phyloP scores from a whole-genome alignment of 2,329 filamentous ascomycete genomes.

The Colletotrichum plurivorum region DNA sequence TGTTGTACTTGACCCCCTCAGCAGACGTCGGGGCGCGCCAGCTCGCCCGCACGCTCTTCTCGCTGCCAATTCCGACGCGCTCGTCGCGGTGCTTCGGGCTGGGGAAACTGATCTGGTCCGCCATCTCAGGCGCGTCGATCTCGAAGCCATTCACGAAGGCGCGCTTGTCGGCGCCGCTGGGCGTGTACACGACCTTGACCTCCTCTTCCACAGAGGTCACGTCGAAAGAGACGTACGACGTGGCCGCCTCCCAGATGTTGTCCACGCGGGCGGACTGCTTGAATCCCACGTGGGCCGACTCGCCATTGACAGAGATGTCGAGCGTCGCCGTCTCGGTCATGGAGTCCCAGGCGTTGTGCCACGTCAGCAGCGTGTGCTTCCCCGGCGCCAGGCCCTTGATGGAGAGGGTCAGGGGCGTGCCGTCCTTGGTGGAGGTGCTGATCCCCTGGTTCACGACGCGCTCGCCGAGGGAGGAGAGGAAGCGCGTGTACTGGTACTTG shows the following conservation, averaged over 20 bases:
- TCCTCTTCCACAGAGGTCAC: conserved; percentile 40
- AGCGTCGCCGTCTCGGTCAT: conserved; percentile 43
- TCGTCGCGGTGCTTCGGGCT: conserved; percentile 48
- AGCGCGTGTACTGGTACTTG: conserved; percentile 45
- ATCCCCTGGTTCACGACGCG: conserved; percentile 47
- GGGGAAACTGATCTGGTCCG: conserved; percentile 47
- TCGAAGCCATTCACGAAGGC: conserved; percentile 51
- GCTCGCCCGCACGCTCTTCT: conserved; percentile 35
- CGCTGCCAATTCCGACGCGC: conserved; percentile 42
- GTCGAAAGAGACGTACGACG: conserved; percentile 47
- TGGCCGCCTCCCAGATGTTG: conserved; percentile 49
- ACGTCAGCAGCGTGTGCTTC: conserved; percentile 47
- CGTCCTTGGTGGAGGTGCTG: conserved; percentile 44
- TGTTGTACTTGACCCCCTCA: conserved; percentile 44
- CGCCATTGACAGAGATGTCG: conserved; percentile 45
- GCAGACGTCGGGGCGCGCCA: conserved; percentile 45
- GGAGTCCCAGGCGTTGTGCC: conserved; percentile 50
- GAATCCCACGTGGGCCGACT: conserved; percentile 22
- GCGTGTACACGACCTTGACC: conserved; percentile 46
- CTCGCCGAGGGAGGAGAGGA: conserved; percentile 47
- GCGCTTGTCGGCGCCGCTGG: conserved; percentile 40
- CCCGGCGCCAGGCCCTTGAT: conserved; percentile 47
- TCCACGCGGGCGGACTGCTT: conserved; percentile 47
- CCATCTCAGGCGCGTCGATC: conserved; percentile 45
- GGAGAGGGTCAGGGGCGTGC: conserved; percentile 45